Conservation (phyloP, 2,329 filamentous ascomycete genomes). For the Sclerotinia subarctica region DNA sequence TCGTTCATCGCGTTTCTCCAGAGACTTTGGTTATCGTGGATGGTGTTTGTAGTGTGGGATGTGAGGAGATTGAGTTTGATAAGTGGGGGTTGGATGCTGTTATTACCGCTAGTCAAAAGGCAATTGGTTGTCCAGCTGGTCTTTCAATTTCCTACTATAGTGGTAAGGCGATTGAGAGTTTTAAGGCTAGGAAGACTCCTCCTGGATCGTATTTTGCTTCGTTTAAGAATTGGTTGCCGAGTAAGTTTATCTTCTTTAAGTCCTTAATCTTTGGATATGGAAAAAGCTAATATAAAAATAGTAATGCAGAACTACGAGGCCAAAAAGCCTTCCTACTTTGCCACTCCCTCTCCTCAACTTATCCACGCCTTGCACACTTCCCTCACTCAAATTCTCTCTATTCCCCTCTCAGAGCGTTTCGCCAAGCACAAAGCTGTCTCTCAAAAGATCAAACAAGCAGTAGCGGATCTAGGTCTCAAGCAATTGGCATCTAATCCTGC, state of each 20-base stretch:
- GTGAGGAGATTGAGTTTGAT: conserved; percentile 94
- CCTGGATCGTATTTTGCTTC: conserved; percentile 91
- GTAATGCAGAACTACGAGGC: conserved; percentile 99
- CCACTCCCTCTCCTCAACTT: conserved; percentile 91
- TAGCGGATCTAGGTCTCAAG: conserved; percentile 77
- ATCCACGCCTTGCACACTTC: conserved; percentile 89
- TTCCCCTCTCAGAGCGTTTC: conserved; percentile 78
- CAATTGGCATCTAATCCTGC: conserved; percentile 82
- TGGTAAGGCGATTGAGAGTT: conserved; percentile 75
- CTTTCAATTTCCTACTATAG: conserved; percentile 94
- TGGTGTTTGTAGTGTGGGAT: conserved; percentile 94
- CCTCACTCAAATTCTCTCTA: conserved; percentile 78
- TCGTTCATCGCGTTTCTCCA: conserved; percentile 82
- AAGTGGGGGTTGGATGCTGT: conserved; percentile 92
- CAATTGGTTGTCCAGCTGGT: conserved; percentile 91
- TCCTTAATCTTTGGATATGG: conserved; percentile 1
- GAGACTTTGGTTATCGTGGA: conserved; percentile 91
- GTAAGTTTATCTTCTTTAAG: conserved; percentile 46
- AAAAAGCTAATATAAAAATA: conserved; percentile 37
- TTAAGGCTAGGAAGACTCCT: conserved; percentile 76
- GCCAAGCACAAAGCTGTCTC: conserved; percentile 75
- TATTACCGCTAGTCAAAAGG: conserved; percentile 93
- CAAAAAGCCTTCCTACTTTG: conserved; percentile 96
- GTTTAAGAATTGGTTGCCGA: conserved; percentile 95
- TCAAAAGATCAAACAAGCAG: conserved; percentile 79